phyloP scores from a whole-genome alignment of 1,139 yeast species.

The Kodamaea plutei region DNA sequence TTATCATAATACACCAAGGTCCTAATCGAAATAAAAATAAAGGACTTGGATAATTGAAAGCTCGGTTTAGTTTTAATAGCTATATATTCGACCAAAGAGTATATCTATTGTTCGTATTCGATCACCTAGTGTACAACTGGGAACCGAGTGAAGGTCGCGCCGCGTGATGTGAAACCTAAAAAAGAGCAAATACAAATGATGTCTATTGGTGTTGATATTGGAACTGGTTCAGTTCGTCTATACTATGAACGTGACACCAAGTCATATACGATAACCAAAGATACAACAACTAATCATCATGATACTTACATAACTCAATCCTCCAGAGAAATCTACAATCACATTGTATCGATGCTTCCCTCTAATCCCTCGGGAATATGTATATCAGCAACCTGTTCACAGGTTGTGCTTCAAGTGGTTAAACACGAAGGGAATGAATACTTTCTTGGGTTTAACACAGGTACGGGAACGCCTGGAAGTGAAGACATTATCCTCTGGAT shows the following conservation, averaged over 20 bases:
- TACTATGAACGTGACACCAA: no score
- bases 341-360: constrained; percentile 5
- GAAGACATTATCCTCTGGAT: constrained; percentile 56
- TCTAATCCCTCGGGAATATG: constrained; percentile 12
- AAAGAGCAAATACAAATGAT: constrained; percentile 4
- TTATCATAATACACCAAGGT: no score
- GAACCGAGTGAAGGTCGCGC: no score
- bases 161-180: no score
- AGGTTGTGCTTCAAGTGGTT: constrained; percentile 35
- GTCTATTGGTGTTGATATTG: constrained; percentile 49
- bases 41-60: no score
- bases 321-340: constrained; percentile 31
- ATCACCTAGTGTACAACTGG: no score
- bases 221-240: constrained; percentile 48
- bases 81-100: no score
- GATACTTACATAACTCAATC: constrained; percentile 36
- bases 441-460: constrained; percentile 25
- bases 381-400: constrained; percentile 52
- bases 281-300: constrained; percentile 16
- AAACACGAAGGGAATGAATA: constrained; percentile 11
- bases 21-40: no score
- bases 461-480: constrained; percentile 10
- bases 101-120: no score
- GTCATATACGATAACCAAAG: constrained; percentile 10
- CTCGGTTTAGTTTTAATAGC: no score